Evolutionary conservation across 2,329 filamentous ascomycete genomes (phyloP).

Genomic region (Amauroascus niger): DNA sequence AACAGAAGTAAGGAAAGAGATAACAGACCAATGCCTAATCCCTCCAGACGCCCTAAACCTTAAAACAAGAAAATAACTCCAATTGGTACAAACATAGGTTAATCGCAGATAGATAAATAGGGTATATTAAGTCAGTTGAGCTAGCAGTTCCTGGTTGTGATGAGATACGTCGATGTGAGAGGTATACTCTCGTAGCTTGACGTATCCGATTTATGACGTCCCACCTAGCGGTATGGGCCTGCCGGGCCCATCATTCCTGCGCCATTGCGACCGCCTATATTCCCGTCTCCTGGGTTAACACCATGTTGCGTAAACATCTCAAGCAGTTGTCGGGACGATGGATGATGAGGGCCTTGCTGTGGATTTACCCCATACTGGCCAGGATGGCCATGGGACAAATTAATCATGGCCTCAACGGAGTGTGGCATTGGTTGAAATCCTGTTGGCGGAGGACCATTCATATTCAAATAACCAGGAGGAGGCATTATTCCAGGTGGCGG

Average conservation of each 20-base stretch:
- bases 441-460: constrained; percentile 30
- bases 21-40: not conserved
- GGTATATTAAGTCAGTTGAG: constrained; percentile 10
- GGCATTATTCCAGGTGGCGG: constrained; percentile 39
- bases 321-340: constrained; percentile 33
- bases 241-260: constrained; percentile 19
- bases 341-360: constrained; percentile 29
- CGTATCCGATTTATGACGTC: not conserved
- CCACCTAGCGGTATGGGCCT: constrained; percentile 18
- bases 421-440: constrained; percentile 34
- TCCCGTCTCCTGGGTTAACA: constrained; percentile 20
- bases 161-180: not conserved
- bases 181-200: not conserved
- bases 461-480: constrained; percentile 37
- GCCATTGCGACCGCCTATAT: constrained; percentile 8
- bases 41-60: not conserved
- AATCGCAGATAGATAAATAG: constrained; percentile 5
- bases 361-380: constrained; percentile 31
- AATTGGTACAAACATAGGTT: constrained; percentile 9
- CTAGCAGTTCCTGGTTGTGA: not conserved
- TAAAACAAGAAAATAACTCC: not conserved
- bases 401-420: constrained; percentile 31
- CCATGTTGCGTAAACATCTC: constrained; percentile 37
- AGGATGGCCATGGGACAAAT: constrained; percentile 28
- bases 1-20: not conserved